A percentile compares a stretch with the other conserved stretches of the same genome.
phyloP scores from a whole-genome alignment of 805 yeast species.

The Monosporozyma servazzii region DNA sequence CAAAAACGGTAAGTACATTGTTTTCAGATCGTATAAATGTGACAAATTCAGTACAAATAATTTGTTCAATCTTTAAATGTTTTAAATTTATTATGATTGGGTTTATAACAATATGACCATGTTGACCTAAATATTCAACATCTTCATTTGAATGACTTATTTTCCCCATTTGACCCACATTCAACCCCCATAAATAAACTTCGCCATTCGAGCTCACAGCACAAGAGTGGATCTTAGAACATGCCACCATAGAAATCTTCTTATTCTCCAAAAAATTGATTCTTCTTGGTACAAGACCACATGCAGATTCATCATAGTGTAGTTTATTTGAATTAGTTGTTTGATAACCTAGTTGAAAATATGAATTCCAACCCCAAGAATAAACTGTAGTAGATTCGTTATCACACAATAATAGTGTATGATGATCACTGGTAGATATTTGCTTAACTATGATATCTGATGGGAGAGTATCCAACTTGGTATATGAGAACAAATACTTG shows the following conservation, averaged over 20 bases:
- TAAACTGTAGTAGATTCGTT: constrained; percentile 39
- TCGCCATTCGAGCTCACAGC: constrained; percentile 43
- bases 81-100: constrained; percentile 18
- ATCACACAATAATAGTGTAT: constrained; percentile 48
- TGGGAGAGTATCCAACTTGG: constrained; percentile 27
- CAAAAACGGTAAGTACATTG: constrained; percentile 55
- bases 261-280: constrained; percentile 15
- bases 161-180: constrained; percentile 71
- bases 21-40: constrained; percentile 54
- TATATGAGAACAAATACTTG: constrained; percentile 37
- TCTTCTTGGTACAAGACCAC: constrained; percentile 21
- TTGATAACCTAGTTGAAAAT: constrained; percentile 56
- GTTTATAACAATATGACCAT: constrained; percentile 25
- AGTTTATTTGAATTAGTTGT: constrained; percentile 16
- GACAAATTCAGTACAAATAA: constrained; percentile 56
- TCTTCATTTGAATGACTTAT: constrained; percentile 32
- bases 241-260: constrained; percentile 38
- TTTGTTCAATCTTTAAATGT: constrained; percentile 37
- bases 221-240: constrained; percentile 59
- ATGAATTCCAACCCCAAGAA: constrained; percentile 72
- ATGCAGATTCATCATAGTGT: constrained; percentile 20
- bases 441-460: constrained; percentile 23
- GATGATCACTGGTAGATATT: constrained; percentile 55
- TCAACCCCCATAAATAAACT: constrained; percentile 68
- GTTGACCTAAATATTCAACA: constrained; percentile 38